A percentile compares a stretch with the other conserved stretches of the same genome.
Conservation (phyloP, 495 filamentous ascomycete genomes). For the Melanomma pulvis-pyrius region DNA sequence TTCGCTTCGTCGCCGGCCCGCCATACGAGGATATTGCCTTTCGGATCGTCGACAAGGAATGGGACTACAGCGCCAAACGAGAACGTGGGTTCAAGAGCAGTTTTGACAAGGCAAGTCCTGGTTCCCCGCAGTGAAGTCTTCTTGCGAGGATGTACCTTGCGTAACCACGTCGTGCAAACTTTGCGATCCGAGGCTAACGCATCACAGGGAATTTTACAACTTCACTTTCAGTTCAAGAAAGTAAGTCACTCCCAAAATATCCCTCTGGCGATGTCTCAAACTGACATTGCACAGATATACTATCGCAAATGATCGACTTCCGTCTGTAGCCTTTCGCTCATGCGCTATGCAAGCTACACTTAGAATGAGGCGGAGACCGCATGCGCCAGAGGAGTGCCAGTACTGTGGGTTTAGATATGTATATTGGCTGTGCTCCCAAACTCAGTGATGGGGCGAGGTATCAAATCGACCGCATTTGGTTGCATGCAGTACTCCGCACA, state of each 20-base stretch:
- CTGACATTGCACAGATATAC: conserved; percentile 36
- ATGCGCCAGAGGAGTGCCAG: background rate
- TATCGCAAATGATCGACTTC: conserved; percentile 37
- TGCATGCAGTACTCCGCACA: background rate
- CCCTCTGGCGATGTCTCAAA: background rate
- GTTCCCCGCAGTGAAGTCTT: background rate
- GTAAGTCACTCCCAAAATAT: conserved; percentile 45
- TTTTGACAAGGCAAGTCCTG: conserved; percentile 86
- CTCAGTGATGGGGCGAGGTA: background rate
- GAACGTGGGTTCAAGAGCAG: conserved; percentile 94
- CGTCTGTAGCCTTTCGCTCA: background rate
- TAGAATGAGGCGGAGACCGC: background rate
- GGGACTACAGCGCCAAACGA: conserved; percentile 96
- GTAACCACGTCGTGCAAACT: conserved; percentile 8
- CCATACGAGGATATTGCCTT: conserved; percentile 98
- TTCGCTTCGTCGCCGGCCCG: conserved; percentile 92
- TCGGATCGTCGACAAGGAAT: conserved; percentile 97
- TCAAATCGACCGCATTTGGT: background rate
- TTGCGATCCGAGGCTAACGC: conserved; percentile 46
- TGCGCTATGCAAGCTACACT: background rate
- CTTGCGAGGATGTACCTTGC: conserved; percentile 4
- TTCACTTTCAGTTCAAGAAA: conserved; percentile 98
- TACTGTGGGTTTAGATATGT: background rate
- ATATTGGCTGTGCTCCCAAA: background rate
- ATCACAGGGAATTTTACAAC: conserved; percentile 83